Evolutionary conservation across 2,329 filamentous ascomycete species (phyloP).

Genomic region (Dactylonectria estremocensis): DNA sequence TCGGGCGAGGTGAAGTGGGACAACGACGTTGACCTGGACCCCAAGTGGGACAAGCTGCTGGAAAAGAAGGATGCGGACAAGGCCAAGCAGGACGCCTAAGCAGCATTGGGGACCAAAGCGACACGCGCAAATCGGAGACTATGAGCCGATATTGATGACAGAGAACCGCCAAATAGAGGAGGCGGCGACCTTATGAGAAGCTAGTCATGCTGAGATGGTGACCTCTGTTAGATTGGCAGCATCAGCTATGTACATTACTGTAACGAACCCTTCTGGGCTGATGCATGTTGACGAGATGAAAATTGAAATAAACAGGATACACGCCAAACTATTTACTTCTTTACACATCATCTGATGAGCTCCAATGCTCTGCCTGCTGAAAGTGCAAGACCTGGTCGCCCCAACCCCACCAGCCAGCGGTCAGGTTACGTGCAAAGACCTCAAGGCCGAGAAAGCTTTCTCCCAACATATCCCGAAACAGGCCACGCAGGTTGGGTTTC

Average conservation of each 20-base stretch:
- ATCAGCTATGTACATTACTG: constrained; percentile 53
- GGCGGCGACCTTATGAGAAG: constrained; percentile 33
- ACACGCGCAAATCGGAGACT: constrained; percentile 28
- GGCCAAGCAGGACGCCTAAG: constrained; percentile 43
- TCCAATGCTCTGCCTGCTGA: constrained; percentile 72
- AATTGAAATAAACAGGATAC: constrained; percentile 45
- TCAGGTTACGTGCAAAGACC: constrained; percentile 82
- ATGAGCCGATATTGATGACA: constrained; percentile 20
- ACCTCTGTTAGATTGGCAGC: constrained; percentile 49
- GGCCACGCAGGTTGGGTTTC: constrained; percentile 78
- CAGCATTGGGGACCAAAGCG: constrained; percentile 7
- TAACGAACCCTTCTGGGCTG: constrained; percentile 44
- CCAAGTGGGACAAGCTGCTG: constrained; percentile 61
- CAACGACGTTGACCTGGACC: constrained; percentile 62
- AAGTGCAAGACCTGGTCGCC: constrained; percentile 82
- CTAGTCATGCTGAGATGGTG: constrained; percentile 20
- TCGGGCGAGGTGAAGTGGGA: constrained; percentile 74
- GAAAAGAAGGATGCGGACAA: constrained; percentile 42
- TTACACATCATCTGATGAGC: constrained; percentile 32
- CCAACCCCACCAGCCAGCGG: constrained; percentile 84
- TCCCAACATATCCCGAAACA: constrained; percentile 72
- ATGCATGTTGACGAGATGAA: constrained; percentile 42
- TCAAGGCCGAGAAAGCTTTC: constrained; percentile 74
- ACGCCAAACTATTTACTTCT: constrained; percentile 40
- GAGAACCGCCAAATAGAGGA: constrained; percentile 44